Base-by-base conservation (phyloP, 2,329 filamentous ascomycete species). In the Ascocoryne sarcoides region DNA sequence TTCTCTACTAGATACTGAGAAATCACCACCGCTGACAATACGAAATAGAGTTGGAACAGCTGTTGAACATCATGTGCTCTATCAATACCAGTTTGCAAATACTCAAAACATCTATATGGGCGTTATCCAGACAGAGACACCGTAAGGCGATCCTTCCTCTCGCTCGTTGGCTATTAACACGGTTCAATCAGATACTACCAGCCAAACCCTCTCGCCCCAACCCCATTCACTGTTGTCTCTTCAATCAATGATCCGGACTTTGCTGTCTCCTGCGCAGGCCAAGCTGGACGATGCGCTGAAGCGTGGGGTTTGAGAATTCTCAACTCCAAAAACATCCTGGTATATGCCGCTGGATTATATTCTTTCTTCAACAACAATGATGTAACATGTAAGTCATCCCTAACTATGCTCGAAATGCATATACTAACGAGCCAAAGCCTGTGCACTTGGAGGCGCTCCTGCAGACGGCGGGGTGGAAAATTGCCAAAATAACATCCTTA, bases 241-340 rank as follows among this genome's bases (percentile, higher is more conserved):
- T 55, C 65, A 0, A 51, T 62, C 0, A 62, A 65, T 15, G 73
- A 79, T 47, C 73, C 72, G 0, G 63, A 65, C 59, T 84, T 70
- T 8, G 32, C 53, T 0, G 55, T 63, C 36, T 51, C 40, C 17
- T 73, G 71, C 44, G 48, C 57, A 12, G 67, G 62, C 4, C 37
- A 41, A 15, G 32, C 62, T 2, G 62, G 64, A 3, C 46, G 44
- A 0, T 76, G 74, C 47, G 67, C 67, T 4, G 69, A 76, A 58
- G 76, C 78, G 0, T 84, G 79, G 79, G 81, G 75, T 1, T 62
- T 85, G 20, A 69, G 80, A 5, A 67, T 85, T 28, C 52, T 80
- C 31, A 62, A 70, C 43, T 69, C 65, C 2, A 55, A 56, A 4
- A 61, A 67, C 41, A 62, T 78, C 17, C 54, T 66, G 19, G 54